A percentile compares a stretch with the other conserved stretches of the same genome.
Evolutionary conservation across 2,329 filamentous ascomycete species (phyloP).

Genomic region (Fusarium miscanthi): DNA sequence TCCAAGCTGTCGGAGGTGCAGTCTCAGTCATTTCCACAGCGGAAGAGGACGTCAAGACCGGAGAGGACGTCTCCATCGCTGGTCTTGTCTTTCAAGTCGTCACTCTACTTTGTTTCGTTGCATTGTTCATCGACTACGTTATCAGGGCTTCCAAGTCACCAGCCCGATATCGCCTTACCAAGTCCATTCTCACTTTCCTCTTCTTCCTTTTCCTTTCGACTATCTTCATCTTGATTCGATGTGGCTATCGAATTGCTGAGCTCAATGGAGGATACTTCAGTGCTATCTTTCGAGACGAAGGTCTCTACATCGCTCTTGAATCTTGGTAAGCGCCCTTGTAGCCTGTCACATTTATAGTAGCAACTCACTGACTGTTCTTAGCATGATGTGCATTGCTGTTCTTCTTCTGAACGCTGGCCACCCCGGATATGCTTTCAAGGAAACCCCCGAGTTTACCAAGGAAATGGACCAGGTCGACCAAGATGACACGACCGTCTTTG

Average conservation of each 20-base stretch:
- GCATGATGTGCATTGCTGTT: constrained; percentile 40
- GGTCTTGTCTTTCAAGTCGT: constrained; percentile 64
- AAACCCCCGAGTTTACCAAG: background rate
- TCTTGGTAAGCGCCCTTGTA: constrained; percentile 30
- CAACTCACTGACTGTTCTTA: constrained; percentile 16
- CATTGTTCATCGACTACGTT: constrained; percentile 57
- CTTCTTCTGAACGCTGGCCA: constrained; percentile 40
- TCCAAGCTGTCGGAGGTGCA: constrained; percentile 64
- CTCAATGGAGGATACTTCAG: constrained; percentile 64
- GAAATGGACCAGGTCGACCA: constrained; percentile 15
- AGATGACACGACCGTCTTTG: background rate
- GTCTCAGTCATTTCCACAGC: constrained; percentile 54
- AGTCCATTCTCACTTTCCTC: constrained; percentile 61
- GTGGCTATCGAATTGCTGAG: constrained; percentile 69
- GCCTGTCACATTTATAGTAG: background rate
- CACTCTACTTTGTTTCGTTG: constrained; percentile 59
- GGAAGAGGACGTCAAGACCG: constrained; percentile 44
- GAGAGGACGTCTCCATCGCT: constrained; percentile 61
- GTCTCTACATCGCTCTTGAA: constrained; percentile 43
- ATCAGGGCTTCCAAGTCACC: constrained; percentile 44
- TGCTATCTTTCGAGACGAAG: constrained; percentile 40
- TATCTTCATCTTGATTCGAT: constrained; percentile 66
- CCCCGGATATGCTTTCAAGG: constrained; percentile 31
- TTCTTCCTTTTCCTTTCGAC: constrained; percentile 61
- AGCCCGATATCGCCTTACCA: constrained; percentile 45